phyloP scores from a whole-genome alignment of 2,329 filamentous ascomycete genomes.

The Colletotrichum noveboracense region DNA sequence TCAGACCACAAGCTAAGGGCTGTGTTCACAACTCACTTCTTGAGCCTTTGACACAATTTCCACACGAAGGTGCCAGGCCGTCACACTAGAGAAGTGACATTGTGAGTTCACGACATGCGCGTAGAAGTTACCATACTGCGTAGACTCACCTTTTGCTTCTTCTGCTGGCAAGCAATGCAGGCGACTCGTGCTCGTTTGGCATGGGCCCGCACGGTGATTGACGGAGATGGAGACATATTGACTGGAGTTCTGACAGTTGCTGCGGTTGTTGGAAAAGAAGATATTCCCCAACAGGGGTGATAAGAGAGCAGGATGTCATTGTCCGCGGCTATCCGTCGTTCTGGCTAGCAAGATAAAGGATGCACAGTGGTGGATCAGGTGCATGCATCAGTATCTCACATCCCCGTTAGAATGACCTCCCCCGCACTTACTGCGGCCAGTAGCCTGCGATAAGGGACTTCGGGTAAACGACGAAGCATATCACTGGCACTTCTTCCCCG shows the following conservation, averaged over 20 bases:
- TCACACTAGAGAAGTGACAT: background rate
- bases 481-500: background rate
- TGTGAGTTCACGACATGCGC: background rate
- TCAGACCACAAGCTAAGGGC: accelerated
- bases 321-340: background rate
- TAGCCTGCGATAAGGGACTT: background rate
- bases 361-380: background rate
- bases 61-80: background rate
- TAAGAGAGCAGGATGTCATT: background rate
- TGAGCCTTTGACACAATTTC: background rate
- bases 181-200: background rate
- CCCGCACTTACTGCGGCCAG: background rate
- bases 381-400: background rate
- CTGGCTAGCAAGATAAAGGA: background rate
- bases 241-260: background rate
- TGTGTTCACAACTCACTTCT: background rate
- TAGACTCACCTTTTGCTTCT: background rate
- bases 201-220: background rate
- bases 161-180: background rate
- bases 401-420: background rate
- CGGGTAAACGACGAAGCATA: background rate
- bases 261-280: background rate
- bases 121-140: accelerated
- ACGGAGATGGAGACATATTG: background rate
- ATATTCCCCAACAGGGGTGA: background rate